These are phyloP conservation scores for Botrytis fragariae DNA, from an alignment of 2,329 filamentous ascomycete genomes.

Conservation along the genomic window DNA sequence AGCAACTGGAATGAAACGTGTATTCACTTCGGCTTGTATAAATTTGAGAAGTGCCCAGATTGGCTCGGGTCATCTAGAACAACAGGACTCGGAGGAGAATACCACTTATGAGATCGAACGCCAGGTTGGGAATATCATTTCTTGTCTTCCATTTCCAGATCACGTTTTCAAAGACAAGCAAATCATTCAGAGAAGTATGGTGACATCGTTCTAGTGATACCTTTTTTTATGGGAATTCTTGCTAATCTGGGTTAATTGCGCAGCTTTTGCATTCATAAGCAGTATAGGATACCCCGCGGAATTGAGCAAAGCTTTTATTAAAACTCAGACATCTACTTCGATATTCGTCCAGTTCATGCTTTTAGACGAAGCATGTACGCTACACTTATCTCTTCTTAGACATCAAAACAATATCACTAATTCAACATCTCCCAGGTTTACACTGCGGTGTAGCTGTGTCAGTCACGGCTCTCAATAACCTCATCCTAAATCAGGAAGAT, in stretches of 20 bases:
- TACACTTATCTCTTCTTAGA: neutral
- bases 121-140: neutral
- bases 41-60: neutral
- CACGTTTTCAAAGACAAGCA: neutral
- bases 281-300: neutral
- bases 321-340: neutral
- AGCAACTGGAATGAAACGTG: neutral
- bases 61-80: neutral
- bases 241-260: neutral
- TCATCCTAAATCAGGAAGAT: conserved; percentile 17
- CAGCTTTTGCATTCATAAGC: neutral
- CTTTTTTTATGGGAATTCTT: neutral
- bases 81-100: neutral
- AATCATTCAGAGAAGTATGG: neutral
- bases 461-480: conserved; percentile 24
- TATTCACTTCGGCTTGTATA: too few relatives aligned
- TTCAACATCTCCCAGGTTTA: conserved; percentile 30
- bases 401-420: neutral
- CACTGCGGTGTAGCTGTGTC: conserved; percentile 35
- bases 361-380: neutral
- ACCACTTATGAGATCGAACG: neutral
- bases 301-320: neutral
- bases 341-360: neutral
- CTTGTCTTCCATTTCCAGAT: neutral
- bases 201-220: too few relatives aligned